A percentile compares a stretch with the other conserved stretches of the same genome.
phyloP scores from a whole-genome alignment of 345 rosid species.

The Gossypium arboreum region DNA sequence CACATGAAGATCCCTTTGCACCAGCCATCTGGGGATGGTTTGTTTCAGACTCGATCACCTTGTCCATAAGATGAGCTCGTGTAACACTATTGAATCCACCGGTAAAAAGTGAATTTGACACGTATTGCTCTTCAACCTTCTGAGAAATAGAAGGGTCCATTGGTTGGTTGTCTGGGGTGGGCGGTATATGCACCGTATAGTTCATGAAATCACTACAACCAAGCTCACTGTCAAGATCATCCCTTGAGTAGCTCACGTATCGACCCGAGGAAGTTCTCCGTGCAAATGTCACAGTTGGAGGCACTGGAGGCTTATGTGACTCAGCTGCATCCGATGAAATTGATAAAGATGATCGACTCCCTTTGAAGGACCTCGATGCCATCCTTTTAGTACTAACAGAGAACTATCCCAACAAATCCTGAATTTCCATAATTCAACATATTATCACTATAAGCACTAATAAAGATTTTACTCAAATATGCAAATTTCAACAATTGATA shows the following conservation, averaged over 20 bases:
- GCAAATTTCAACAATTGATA: not conserved
- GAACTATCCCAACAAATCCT: conserved; percentile 31
- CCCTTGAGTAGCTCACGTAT: conserved; percentile 81
- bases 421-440: conserved; percentile 23
- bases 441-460: not conserved
- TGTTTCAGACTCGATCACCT: conserved; percentile 82
- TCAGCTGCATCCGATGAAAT: conserved; percentile 58
- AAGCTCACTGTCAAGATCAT: conserved; percentile 88
- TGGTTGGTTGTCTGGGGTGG: conserved; percentile 93
- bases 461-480: not conserved
- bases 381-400: conserved; percentile 28
- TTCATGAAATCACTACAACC: conserved; percentile 65
- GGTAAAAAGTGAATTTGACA: conserved; percentile 83
- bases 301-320: conserved; percentile 51
- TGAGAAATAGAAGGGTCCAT: conserved; percentile 89
- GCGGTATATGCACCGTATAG: conserved; percentile 88
- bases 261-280: conserved; percentile 84
- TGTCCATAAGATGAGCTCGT: conserved; percentile 93
- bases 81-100: conserved; percentile 91
- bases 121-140: conserved; percentile 95
- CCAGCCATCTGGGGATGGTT: conserved; percentile 98
- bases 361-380: conserved; percentile 64
- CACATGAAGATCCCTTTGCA: conserved; percentile 86
- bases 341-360: conserved; percentile 56
- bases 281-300: conserved; percentile 64